Evolutionary conservation across 1,139 yeast genomes (phyloP).

Genomic region (Williopsis jadinii): DNA sequence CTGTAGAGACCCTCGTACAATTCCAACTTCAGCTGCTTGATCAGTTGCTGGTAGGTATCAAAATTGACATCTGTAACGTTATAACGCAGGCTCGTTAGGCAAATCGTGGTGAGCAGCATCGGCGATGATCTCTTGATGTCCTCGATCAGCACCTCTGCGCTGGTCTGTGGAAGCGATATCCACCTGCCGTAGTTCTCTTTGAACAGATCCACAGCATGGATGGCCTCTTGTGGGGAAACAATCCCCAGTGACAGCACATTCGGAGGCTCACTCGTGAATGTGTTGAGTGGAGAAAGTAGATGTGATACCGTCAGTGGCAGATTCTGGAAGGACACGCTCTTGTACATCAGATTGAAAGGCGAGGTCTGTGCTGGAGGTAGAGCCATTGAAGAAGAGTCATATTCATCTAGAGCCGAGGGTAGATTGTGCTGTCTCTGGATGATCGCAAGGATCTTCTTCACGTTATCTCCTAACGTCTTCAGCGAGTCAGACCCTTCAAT

Average conservation of each 20-base stretch:
- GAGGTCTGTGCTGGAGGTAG: conserved; percentile 16
- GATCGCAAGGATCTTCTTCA: conserved; percentile 7
- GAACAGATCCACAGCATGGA: conserved; percentile 45
- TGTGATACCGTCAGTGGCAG: conserved; percentile 19
- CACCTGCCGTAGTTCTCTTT: conserved; percentile 62
- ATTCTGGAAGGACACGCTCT: conserved; percentile 12
- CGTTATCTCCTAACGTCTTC: conserved; percentile 8
- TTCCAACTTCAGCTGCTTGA: conserved; percentile 13
- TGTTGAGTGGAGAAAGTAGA: conserved; percentile 13
- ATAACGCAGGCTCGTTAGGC: conserved; percentile 30
- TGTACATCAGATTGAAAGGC: conserved; percentile 15
- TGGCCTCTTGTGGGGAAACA: conserved; percentile 37
- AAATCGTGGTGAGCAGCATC: conserved; percentile 57
- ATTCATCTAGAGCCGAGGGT: conserved; percentile 3
- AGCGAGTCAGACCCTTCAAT: conserved; percentile 10
- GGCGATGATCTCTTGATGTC: conserved; percentile 50
- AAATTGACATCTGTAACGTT: conserved; percentile 11
- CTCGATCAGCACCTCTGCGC: conserved; percentile 45
- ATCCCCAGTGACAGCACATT: conserved; percentile 31
- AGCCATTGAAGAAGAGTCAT: conserved; percentile 3
- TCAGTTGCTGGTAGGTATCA: conserved; percentile 13
- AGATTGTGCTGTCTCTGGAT: conserved; percentile 9
- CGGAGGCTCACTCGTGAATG: conserved; percentile 15
- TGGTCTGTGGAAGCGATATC: conserved; percentile 62
- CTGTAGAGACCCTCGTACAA: conserved; percentile 14